phyloP scores from a whole-genome alignment of 2,329 filamentous ascomycete species.

The Exophiala sp. region DNA sequence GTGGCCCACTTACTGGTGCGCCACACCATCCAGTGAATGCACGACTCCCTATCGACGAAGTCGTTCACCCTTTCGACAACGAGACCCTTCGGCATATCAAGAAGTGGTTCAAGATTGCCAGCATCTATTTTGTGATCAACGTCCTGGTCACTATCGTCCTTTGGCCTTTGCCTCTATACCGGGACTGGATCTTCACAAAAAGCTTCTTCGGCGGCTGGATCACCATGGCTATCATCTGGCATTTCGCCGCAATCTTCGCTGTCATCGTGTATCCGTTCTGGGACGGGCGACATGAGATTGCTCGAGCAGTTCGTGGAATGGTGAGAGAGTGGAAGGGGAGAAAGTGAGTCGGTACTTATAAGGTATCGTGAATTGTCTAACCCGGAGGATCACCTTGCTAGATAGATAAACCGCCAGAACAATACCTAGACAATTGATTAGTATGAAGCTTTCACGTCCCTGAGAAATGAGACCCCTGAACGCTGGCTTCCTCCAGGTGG shows the following conservation, averaged over 20 bases:
- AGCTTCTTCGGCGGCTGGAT: slow-evolving; percentile 25
- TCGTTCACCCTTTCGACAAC: slow-evolving; percentile 24
- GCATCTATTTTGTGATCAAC: slow-evolving; percentile 27
- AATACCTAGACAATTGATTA: no score
- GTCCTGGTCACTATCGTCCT: slow-evolving; percentile 26
- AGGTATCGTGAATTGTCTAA: not conserved
- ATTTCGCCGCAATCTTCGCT: slow-evolving; percentile 20
- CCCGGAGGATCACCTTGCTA: no score
- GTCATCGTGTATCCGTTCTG: slow-evolving; percentile 24
- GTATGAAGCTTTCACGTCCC: no score
- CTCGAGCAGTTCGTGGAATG: slow-evolving; percentile 13
- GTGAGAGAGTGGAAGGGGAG: slow-evolving; percentile 5
- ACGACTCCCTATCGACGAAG: slow-evolving; percentile 14
- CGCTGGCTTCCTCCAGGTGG: no score
- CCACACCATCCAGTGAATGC: not conserved
- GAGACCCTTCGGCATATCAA: slow-evolving; percentile 22
- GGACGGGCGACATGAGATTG: slow-evolving; percentile 20
- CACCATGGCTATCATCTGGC: slow-evolving; percentile 24
- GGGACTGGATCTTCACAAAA: slow-evolving; percentile 26
- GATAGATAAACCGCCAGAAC: no score
- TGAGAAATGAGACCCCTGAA: no score
- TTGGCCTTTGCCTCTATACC: slow-evolving; percentile 26
- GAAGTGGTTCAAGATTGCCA: slow-evolving; percentile 26
- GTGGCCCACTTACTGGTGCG: not conserved
- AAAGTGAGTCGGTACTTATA: not conserved